Conservation (phyloP, 306 rosid species). For the Prunus armeniaca region DNA sequence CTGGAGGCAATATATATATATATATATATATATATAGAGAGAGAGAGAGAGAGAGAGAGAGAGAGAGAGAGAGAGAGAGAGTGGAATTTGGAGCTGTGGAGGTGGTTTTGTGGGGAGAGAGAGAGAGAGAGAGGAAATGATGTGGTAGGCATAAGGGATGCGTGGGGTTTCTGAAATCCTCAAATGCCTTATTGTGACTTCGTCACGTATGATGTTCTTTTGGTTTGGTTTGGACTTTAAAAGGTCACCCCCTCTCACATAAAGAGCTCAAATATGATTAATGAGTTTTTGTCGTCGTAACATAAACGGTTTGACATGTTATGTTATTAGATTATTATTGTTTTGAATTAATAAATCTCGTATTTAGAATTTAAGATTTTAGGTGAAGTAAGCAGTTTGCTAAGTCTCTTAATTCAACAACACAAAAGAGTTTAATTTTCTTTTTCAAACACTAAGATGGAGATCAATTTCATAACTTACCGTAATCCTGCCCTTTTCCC, state of each 20-base stretch:
- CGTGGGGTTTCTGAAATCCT: slow-evolving; percentile 46
- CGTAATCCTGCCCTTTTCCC: no score
- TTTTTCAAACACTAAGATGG: background rate
- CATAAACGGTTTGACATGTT: no score
- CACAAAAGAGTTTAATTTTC: background rate
- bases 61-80: no score
- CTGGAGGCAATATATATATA: background rate
- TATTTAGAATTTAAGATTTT: no score
- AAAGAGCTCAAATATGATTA: background rate
- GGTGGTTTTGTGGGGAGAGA: slow-evolving; percentile 27
- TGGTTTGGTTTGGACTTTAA: background rate
- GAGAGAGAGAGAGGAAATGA: slow-evolving; percentile 3
- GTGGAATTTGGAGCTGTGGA: slow-evolving; percentile 14
- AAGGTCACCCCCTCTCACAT: background rate
- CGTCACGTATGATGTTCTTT: background rate
- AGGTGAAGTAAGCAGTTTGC: no score
- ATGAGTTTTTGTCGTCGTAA: background rate
- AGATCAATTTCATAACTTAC: background rate
- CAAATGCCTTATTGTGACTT: background rate
- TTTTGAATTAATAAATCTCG: no score
- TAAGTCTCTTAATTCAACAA: no score
- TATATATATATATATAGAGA: no score
- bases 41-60: no score
- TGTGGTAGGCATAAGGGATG: slow-evolving; percentile 39
- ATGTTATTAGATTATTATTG: no score